A percentile compares a stretch with the other conserved stretches of the same genome.
phyloP scores from a whole-genome alignment of 441 rosid genomes.

The Corymbia citriodora region DNA sequence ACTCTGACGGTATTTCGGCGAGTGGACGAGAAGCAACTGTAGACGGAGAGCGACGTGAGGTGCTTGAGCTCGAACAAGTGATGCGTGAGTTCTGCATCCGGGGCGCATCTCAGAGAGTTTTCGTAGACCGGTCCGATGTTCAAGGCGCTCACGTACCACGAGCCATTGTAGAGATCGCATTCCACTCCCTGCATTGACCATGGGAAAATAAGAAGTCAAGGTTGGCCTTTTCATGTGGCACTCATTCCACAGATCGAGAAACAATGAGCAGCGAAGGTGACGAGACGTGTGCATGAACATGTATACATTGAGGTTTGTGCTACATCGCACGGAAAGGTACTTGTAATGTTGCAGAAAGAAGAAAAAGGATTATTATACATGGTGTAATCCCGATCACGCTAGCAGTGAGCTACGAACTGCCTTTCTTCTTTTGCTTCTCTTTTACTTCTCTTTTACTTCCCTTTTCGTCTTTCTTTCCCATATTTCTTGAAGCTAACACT shows the following conservation, averaged over 20 bases:
- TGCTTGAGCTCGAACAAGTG: constrained; percentile 16
- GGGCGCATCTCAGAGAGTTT: constrained; percentile 21
- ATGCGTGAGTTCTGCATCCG: constrained; percentile 13
- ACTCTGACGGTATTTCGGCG: constrained; percentile 1
- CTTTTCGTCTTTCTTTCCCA: not conserved
- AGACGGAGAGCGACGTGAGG: constrained; percentile 18
- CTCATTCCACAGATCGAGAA: not conserved
- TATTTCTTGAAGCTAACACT: not conserved
- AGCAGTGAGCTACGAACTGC: not conserved
- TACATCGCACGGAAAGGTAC: no score
- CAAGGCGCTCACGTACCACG: constrained; percentile 18
- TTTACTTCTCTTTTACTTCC: not conserved
- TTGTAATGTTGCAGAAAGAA: not conserved
- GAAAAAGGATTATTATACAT: not conserved
- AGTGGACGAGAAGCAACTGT: constrained; percentile 19
- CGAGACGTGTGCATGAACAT: no score
- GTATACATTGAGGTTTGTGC: not conserved
- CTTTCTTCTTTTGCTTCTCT: not conserved
- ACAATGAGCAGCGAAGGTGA: not conserved
- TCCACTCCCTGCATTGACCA: constrained; percentile 21
- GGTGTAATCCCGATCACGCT: not conserved
- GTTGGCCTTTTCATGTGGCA: not conserved
- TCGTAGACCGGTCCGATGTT: constrained; percentile 21
- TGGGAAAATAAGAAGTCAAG: not conserved
- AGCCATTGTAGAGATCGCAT: constrained; percentile 16